Base-by-base conservation (phyloP, 2,329 filamentous ascomycete species). In the Tetracladium maxilliforme region DNA sequence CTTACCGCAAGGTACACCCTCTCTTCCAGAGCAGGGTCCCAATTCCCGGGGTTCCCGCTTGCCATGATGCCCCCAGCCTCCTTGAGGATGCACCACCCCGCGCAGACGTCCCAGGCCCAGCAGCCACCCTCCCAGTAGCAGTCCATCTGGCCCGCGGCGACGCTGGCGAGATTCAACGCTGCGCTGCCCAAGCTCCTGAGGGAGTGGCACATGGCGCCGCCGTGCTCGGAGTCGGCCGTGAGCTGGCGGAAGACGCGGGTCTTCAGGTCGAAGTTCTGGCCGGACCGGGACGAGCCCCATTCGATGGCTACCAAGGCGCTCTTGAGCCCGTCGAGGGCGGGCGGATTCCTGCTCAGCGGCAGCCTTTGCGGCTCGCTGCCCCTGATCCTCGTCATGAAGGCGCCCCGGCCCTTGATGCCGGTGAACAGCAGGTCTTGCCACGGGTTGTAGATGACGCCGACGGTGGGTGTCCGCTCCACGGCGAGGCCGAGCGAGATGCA, bases 81-180 rank as follows among this genome's bases (percentile, higher is more conserved):
- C 16, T 56, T 53, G 14, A 87, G 52, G 31, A 87, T 74, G 30
- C 74, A 70, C 80, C 79, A 86, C 0, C 73, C 80, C 5, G 81
- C 81, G 42, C 76, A 81, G 3, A 87, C 80, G 45, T 87, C 80
- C 80, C 80, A 87, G 3, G 79, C 77, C 67, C 78, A 87, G 48
- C 77, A 83, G 1, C 81, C 80, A 19, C 75, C 78, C 51, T 87
- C 80, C 80, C 80, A 87, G 45, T 82, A 87, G 13, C 70, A 40
- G 44, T 87, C 80, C 14, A 82, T 38, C 45, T 71, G 63, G 1
- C 80, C 80, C 7, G 69, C 65, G 4, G 80, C 80, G 4, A 82
- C 73, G 19, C 61, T 64, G 29, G 76, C 81, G 11, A 86, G 48
- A 46, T 86, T 86, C 39, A 87, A 53, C 20, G 80, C 80, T 6